Evolutionary conservation across 2,329 filamentous ascomycete species (phyloP).

Genomic region (Colletotrichum godetiae): DNA sequence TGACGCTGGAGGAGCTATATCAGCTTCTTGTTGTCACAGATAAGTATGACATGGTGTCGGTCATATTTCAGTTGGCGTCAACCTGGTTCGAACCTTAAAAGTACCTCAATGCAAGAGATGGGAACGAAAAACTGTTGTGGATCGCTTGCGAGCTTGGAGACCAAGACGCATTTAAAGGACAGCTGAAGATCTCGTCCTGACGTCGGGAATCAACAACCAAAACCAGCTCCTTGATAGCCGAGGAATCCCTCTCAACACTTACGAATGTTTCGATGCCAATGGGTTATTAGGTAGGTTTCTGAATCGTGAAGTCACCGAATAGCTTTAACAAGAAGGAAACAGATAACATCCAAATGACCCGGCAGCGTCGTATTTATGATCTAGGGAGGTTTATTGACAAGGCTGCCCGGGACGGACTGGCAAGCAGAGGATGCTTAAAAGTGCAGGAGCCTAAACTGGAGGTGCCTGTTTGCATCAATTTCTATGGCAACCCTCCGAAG

Average conservation of each 20-base stretch:
- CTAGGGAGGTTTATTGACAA: not conserved
- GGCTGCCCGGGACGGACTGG: not conserved
- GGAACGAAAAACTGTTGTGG: not conserved
- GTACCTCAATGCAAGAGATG: not conserved
- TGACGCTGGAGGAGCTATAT: not conserved
- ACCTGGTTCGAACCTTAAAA: not conserved
- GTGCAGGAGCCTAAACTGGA: too few relatives aligned
- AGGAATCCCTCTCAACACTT: not conserved
- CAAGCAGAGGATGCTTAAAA: not conserved
- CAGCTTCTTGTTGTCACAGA: not conserved
- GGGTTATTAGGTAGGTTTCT: not conserved
- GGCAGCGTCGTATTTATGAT: not conserved
- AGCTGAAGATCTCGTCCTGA: not conserved
- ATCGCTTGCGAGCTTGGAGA: constrained; percentile 14
- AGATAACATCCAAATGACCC: not conserved
- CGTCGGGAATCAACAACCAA: not conserved
- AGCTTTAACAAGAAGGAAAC: not conserved
- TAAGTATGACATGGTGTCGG: not conserved
- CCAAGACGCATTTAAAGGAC: fast-evolving
- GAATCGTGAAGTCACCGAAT: not conserved
- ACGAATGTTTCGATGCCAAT: not conserved
- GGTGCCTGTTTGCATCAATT: too few relatives aligned
- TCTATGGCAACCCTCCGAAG: too few relatives aligned
- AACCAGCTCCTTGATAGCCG: not conserved
- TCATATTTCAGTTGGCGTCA: too few relatives aligned